These are phyloP conservation scores for Grosmannia serpens DNA, from an alignment of 2,329 filamentous ascomycete genomes.

Conservation along the genomic window DNA sequence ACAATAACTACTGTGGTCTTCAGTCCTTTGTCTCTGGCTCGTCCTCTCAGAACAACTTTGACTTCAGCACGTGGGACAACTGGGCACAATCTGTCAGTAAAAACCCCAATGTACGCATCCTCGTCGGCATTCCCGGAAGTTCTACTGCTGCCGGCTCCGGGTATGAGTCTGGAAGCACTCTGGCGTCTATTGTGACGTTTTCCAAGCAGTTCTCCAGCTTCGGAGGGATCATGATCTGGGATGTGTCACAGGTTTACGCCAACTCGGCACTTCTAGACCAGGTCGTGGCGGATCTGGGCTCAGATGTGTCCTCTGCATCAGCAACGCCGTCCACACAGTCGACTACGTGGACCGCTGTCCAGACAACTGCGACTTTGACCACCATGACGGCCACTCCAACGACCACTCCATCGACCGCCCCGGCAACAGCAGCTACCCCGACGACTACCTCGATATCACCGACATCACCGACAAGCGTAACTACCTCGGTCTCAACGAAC, in stretches of 20 bases:
- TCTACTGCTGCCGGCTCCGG: slow-evolving; percentile 38
- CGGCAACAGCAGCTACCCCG: neutral
- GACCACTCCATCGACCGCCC: neutral
- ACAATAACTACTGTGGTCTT: slow-evolving; percentile 57
- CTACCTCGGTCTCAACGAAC: slow-evolving; percentile 7
- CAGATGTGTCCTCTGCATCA: neutral
- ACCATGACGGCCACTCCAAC: neutral
- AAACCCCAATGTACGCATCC: slow-evolving; percentile 49
- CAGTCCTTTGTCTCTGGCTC: slow-evolving; percentile 34
- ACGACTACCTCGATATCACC: slow-evolving; percentile 9
- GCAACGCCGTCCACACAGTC: slow-evolving; percentile 4
- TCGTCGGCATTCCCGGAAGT: slow-evolving; percentile 49
- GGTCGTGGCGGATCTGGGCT: slow-evolving; percentile 22
- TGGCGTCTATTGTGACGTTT: slow-evolving; percentile 41
- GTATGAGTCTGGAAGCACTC: slow-evolving; percentile 35
- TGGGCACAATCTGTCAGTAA: slow-evolving; percentile 48
- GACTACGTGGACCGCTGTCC: too few relatives aligned
- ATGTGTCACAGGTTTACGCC: slow-evolving; percentile 48
- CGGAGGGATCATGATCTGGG: slow-evolving; percentile 61
- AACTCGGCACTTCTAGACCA: slow-evolving; percentile 44
- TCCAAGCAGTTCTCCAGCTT: slow-evolving; percentile 45
- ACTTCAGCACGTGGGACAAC: slow-evolving; percentile 52
- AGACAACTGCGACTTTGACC: slow-evolving; percentile 4
- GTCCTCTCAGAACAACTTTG: slow-evolving; percentile 40
- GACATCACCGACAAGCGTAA: slow-evolving; percentile 11